A percentile compares a stretch with the other conserved stretches of the same genome.
These are phyloP conservation scores for Globisporangium lucens DNA, from an alignment of 352 stramenopile species.

Conservation along the genomic window DNA sequence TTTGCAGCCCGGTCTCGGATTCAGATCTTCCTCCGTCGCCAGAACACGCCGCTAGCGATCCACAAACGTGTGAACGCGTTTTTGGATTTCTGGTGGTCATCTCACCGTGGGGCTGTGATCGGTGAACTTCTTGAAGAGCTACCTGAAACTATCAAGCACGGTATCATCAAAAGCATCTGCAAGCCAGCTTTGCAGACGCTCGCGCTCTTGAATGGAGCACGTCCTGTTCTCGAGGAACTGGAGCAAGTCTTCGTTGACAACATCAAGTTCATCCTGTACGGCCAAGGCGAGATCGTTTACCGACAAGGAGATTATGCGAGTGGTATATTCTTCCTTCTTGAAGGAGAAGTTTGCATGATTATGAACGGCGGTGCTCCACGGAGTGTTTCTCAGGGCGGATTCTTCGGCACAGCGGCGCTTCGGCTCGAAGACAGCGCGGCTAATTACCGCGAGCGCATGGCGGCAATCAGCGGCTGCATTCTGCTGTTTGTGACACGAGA, in stretches of 20 bases:
- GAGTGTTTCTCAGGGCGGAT: constrained; percentile 41
- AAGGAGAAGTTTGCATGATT: constrained; percentile 50
- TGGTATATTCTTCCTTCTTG: constrained; percentile 56
- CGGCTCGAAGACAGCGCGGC: constrained; percentile 30
- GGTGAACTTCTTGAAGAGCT: constrained; percentile 53
- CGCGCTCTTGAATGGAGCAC: constrained; percentile 38
- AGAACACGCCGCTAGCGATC: constrained; percentile 53
- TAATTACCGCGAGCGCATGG: constrained; percentile 47
- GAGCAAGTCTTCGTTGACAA: constrained; percentile 63
- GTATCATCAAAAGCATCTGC: constrained; percentile 65
- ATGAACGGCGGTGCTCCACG: constrained; percentile 31
- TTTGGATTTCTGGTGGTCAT: constrained; percentile 74
- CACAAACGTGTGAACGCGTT: constrained; percentile 68
- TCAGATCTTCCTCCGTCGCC: constrained; percentile 62
- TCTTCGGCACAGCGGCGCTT: constrained; percentile 50
- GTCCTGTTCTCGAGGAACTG: constrained; percentile 41
- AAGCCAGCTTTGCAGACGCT: constrained; percentile 54
- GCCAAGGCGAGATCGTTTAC: constrained; percentile 65
- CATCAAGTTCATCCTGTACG: constrained; percentile 64
- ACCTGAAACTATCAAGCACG: constrained; percentile 50
- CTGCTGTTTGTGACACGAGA: constrained; percentile 51
- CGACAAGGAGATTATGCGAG: constrained; percentile 53
- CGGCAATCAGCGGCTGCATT: constrained; percentile 50
- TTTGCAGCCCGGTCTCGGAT: constrained; percentile 53
- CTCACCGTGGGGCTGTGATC: constrained; percentile 61